phyloP scores from a whole-genome alignment of 2,329 filamentous ascomycete genomes.

The Periconia digitata region DNA sequence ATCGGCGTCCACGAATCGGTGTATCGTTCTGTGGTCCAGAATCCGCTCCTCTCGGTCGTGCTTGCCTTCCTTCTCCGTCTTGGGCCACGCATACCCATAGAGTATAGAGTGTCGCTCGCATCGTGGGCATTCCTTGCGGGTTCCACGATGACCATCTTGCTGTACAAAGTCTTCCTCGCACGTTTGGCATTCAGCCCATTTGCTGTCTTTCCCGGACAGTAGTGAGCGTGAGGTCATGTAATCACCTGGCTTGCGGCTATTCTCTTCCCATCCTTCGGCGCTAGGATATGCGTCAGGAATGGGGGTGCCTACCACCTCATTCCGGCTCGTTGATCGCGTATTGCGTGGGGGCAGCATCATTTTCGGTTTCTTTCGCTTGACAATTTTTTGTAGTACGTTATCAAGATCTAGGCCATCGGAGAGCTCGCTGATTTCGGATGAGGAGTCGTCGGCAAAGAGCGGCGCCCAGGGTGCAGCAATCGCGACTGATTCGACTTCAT shows the following conservation, averaged over 20 bases:
- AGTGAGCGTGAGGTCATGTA: conserved; percentile 80
- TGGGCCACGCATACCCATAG: conserved; percentile 94
- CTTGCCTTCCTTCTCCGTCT: conserved; percentile 79
- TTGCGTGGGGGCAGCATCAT: conserved; percentile 26
- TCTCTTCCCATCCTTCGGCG: conserved; percentile 29
- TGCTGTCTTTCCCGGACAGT: conserved; percentile 72
- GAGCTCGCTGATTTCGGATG: conserved; percentile 45
- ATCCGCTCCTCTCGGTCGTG: conserved; percentile 69
- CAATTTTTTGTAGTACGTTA: conserved; percentile 37
- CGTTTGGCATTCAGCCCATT: conserved; percentile 86
- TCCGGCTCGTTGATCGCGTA: conserved; percentile 40
- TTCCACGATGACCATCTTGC: conserved; percentile 76
- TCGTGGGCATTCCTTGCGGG: conserved; percentile 80
- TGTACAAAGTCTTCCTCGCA: conserved; percentile 86
- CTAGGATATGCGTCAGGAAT: conserved; percentile 19
- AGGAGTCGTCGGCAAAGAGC: conserved; percentile 30
- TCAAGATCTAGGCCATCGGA: conserved; percentile 43
- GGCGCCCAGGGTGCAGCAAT: conserved; percentile 32
- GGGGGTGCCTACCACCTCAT: conserved; percentile 30
- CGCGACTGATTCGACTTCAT: conserved; percentile 24
- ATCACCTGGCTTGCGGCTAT: conserved; percentile 47
- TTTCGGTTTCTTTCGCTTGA: conserved; percentile 35
- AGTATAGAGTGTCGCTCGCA: conserved; percentile 95
- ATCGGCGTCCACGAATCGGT: conserved; percentile 78
- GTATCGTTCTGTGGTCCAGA: conserved; percentile 82